These are phyloP conservation scores for Metschnikowia shivogae DNA, from an alignment of 805 yeast genomes.

Conservation along the genomic window DNA sequence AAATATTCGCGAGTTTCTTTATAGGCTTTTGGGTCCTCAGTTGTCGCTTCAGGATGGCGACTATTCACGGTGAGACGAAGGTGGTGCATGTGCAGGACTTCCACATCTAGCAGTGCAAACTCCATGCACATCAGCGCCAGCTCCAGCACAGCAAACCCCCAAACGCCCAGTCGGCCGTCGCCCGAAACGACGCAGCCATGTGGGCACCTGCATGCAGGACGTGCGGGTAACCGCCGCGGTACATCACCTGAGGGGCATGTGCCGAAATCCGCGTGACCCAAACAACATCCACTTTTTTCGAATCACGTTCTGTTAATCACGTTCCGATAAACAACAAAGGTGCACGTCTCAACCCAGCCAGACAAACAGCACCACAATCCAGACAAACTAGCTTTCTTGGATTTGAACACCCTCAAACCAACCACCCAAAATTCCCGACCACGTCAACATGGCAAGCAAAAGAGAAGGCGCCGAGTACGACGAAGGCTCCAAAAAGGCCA, in stretches of 20 bases:
- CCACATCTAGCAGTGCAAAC: too few species aligned
- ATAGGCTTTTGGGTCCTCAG: too few species aligned
- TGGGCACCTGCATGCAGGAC: not conserved
- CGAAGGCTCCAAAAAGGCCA: conserved; percentile 13
- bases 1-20: too few species aligned
- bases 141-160: too few species aligned
- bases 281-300: conserved; percentile 13
- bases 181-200: too few species aligned
- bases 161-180: too few species aligned
- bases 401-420: too few species aligned
- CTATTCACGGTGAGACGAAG: too few species aligned
- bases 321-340: conserved; percentile 13
- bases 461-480: conserved; percentile 17
- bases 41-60: too few species aligned
- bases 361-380: too few species aligned
- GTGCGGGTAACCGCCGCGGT: conserved; percentile 18
- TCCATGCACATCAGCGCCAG: not conserved
- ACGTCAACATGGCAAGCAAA: conserved; percentile 16
- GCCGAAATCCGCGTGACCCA: conserved; percentile 25
- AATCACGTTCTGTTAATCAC: conserved; percentile 21
- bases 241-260: conserved; percentile 31
- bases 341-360: conserved; percentile 2
- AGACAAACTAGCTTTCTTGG: too few species aligned
- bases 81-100: too few species aligned
- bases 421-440: not conserved